Conservation (phyloP, 2,329 filamentous ascomycete species). For the Arthrobotrys sphaeroides region DNA sequence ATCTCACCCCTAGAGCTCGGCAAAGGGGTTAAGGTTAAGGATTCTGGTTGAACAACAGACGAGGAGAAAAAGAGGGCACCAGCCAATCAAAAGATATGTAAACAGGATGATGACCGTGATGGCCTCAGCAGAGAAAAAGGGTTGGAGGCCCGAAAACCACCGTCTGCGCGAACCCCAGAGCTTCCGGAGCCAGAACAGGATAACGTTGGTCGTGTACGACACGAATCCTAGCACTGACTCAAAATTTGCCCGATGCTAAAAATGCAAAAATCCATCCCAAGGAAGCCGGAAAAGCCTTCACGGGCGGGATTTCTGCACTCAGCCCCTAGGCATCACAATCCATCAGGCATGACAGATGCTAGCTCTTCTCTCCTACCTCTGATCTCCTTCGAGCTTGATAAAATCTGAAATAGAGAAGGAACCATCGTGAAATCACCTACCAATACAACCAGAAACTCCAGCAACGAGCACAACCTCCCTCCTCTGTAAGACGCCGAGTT, state of each 20-base stretch:
- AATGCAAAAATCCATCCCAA: conserved; percentile 17
- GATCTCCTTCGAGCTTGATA: conserved; percentile 1
- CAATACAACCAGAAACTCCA: conserved; percentile 22
- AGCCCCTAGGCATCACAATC: conserved; percentile 18
- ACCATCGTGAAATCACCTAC: conserved; percentile 29
- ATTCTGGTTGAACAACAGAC: conserved; percentile 34
- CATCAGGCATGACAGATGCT: conserved; percentile 18
- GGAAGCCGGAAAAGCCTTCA: conserved; percentile 25
- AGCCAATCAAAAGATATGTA: conserved; percentile 50
- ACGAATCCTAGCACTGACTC: conserved; percentile 34
- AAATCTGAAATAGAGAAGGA: conserved; percentile 3
- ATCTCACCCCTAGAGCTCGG: conserved; percentile 54
- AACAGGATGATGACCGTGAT: conserved; percentile 33
- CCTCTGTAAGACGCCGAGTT: conserved; percentile 36
- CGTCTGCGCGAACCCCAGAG: conserved; percentile 8
- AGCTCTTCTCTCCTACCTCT: conserved; percentile 12
- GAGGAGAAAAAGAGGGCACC: conserved; percentile 8
- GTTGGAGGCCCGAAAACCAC: background rate
- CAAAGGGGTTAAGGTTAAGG: conserved; percentile 52
- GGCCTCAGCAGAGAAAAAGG: conserved; percentile 26
- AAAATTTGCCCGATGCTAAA: conserved; percentile 28
- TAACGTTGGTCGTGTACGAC: conserved; percentile 52
- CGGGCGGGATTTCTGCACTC: conserved; percentile 42
- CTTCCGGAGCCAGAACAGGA: conserved; percentile 13
- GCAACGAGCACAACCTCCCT: conserved; percentile 16